Conservation (phyloP, 306 rosid genomes). For the Glycine tomentella region DNA sequence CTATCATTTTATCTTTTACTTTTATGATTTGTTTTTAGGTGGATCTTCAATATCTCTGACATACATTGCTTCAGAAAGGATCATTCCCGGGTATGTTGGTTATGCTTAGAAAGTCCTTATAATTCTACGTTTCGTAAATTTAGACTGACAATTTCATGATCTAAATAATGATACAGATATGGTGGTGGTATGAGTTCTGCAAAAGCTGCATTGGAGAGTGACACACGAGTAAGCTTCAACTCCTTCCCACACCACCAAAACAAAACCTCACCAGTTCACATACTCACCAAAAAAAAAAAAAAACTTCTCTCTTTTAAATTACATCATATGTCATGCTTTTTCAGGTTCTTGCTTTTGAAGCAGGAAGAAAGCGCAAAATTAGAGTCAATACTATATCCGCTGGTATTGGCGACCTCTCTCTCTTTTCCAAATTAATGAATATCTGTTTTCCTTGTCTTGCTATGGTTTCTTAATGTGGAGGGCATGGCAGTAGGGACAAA, state of each 20-base stretch:
- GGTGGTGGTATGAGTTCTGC: constrained; percentile 99
- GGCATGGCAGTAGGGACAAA: background rate
- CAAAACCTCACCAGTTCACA: background rate
- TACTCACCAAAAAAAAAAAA: no score
- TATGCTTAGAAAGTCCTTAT: constrained; percentile 28
- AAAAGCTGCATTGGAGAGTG: constrained; percentile 97
- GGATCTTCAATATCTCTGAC: constrained; percentile 96
- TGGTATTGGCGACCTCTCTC: constrained; percentile 56
- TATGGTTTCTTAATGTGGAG: background rate
- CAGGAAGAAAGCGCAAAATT: constrained; percentile 85
- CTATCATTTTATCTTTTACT: constrained; percentile 24
- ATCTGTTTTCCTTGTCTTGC: background rate
- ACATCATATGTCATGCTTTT: constrained; percentile 24
- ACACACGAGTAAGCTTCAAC: constrained; percentile 71
- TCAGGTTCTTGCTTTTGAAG: constrained; percentile 99
- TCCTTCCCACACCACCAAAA: background rate
- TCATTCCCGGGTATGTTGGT: constrained; percentile 87
- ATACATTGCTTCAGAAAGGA: constrained; percentile 93
- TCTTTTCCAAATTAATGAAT: constrained; percentile 5
- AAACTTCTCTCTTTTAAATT: constrained; percentile 14
- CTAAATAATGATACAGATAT: constrained; percentile 61
- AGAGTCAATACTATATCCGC: constrained; percentile 98
- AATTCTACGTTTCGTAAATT: constrained; percentile 9
- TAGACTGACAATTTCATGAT: constrained; percentile 13
- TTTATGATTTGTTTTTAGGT: constrained; percentile 57